Percentiles rank a stretch among this genome's conserved stretches.
phyloP scores from a whole-genome alignment of 2,329 filamentous ascomycete species.

The Diaporthe sp. region DNA sequence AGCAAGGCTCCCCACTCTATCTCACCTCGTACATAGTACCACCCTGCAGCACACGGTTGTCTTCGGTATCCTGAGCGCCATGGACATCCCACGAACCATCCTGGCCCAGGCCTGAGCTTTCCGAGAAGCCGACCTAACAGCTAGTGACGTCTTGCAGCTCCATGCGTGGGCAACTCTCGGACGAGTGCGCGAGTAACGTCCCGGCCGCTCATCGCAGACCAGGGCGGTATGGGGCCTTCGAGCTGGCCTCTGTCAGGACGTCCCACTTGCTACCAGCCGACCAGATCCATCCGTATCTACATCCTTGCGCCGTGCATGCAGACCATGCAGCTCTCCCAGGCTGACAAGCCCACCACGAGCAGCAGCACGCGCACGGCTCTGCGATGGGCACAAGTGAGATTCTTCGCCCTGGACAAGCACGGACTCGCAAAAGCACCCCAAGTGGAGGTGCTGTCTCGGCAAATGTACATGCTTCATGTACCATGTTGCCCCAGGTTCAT shows the following conservation, averaged over 20 bases:
- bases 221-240: neutral
- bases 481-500: conserved; percentile 1
- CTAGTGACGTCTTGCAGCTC: conserved; percentile 23
- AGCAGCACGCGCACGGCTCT: conserved; percentile 14
- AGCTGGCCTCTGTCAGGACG: neutral
- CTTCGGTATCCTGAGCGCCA: neutral
- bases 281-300: neutral
- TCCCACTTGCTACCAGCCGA: neutral
- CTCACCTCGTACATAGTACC: conserved; percentile 26
- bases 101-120: neutral
- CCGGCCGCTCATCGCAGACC: neutral
- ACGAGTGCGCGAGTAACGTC: conserved; percentile 23
- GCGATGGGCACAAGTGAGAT: conserved; percentile 2
- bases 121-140: conserved; percentile 14
- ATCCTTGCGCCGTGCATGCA: neutral
- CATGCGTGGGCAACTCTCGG: neutral
- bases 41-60: neutral
- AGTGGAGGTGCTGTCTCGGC: neutral
- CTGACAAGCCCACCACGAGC: conserved; percentile 15
- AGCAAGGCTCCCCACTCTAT: conserved; percentile 14
- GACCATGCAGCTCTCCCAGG: neutral
- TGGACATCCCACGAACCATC: neutral
- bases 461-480: conserved; percentile 15
- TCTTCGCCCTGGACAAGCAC: conserved; percentile 3
- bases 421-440: neutral